phyloP scores from a whole-genome alignment of 345 rosid species.

The Syzygium aromaticum region DNA sequence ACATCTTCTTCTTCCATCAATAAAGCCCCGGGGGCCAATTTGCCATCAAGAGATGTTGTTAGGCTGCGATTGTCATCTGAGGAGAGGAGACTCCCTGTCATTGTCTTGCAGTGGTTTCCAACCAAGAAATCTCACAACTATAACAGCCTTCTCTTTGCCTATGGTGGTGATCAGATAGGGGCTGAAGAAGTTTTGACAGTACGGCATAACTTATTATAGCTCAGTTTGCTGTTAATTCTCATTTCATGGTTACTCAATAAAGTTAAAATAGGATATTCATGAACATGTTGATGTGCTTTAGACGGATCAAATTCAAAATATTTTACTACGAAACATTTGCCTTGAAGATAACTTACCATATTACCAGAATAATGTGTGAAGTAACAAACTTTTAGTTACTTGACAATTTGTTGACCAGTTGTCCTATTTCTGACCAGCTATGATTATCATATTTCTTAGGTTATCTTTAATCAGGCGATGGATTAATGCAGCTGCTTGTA shows the following conservation, averaged over 20 bases:
- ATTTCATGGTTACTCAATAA: not conserved
- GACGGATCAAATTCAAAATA: not conserved
- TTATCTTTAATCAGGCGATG: not conserved
- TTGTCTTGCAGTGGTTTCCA: conserved; percentile 56
- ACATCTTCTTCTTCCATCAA: conserved; percentile 18
- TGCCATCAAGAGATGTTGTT: conserved; percentile 31
- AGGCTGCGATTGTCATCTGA: conserved; percentile 51
- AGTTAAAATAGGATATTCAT: not conserved
- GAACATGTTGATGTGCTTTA: not conserved
- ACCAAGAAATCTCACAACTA: conserved; percentile 23
- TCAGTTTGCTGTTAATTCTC: not conserved
- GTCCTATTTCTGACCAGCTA: not conserved
- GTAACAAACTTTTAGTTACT: not conserved
- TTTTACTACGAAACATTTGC: not conserved
- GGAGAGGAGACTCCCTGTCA: conserved; percentile 60
- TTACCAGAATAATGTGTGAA: not conserved
- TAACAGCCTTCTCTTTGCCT: conserved; percentile 48
- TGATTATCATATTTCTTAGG: not conserved
- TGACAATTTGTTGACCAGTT: not conserved
- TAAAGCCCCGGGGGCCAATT: conserved; percentile 20
- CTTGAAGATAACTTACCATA: not conserved
- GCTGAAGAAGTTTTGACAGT: conserved; percentile 68
- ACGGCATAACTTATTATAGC: conserved; percentile 1
- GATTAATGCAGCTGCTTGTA: not conserved
- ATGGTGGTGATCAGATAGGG: conserved; percentile 74